phyloP scores from a whole-genome alignment of 805 yeast species.

The Ascoidea tarda region DNA sequence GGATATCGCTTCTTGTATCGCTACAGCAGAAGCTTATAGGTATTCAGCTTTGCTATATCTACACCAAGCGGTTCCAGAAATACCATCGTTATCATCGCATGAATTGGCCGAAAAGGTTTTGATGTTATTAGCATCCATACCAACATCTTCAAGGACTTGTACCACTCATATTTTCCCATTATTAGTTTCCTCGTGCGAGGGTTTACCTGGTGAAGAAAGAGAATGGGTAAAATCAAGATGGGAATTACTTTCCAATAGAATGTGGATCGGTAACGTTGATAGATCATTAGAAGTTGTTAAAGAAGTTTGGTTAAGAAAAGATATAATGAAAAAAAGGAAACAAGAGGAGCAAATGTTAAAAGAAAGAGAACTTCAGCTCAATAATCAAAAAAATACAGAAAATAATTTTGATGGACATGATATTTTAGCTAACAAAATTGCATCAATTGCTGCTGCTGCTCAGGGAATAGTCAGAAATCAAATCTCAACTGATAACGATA shows the following conservation, averaged over 20 bases:
- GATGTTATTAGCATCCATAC: slow-evolving; percentile 47
- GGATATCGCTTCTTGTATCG: slow-evolving; percentile 45
- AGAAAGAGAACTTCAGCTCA: not conserved
- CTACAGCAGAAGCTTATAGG: slow-evolving; percentile 60
- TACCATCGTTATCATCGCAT: slow-evolving; percentile 39
- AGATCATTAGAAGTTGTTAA: slow-evolving; percentile 53
- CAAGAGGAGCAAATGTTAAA: slow-evolving; percentile 2
- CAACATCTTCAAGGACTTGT: slow-evolving; percentile 39
- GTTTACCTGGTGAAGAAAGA: slow-evolving; percentile 40
- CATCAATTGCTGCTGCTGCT: slow-evolving; percentile 2
- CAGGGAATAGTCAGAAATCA: slow-evolving; percentile 8
- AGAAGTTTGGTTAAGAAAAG: slow-evolving; percentile 59
- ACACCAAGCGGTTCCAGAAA: slow-evolving; percentile 61
- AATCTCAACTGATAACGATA: slow-evolving; percentile 16
- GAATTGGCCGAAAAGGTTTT: slow-evolving; percentile 46
- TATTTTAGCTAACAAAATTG: not conserved
- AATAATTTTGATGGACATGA: not conserved
- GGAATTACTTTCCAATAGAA: slow-evolving; percentile 33
- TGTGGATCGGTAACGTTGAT: slow-evolving; percentile 58
- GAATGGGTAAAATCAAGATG: slow-evolving; percentile 49
- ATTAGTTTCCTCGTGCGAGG: slow-evolving; percentile 54
- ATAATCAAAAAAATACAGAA: too few relatives aligned
- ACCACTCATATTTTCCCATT: slow-evolving; percentile 54
- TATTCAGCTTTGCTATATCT: slow-evolving; percentile 43
- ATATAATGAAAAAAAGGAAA: slow-evolving; percentile 22